Evolutionary conservation across 345 rosid genomes (phyloP), one percentile per base, ranked within the genome.

Genomic region (Atalantia buxifolia): DNA sequence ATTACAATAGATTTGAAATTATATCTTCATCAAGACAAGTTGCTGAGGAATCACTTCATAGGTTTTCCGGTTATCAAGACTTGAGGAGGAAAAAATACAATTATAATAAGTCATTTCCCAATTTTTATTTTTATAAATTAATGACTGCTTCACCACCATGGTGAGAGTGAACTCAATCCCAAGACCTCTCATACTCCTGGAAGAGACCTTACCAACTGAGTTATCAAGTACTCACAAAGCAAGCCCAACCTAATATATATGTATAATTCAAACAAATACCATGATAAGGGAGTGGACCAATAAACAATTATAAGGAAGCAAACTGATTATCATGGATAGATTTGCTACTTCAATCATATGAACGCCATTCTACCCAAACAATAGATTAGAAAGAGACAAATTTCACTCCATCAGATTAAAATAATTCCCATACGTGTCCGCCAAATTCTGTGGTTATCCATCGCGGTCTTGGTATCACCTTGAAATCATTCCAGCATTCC

Each of bases 401-500:
- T 6, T 72, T 56, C 63, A 38, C 38, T 60, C 64, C 4, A 33
- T 21, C 61, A 9, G 55, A 35, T 61, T 38, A 55, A 74, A n/a
- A 33, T 60, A 38, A 33, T 59, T 60, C 12, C 81, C 93, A 87
- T 91, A 93, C 98, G 83, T 87, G 92, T 80, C 99, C 98, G 64
- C 99, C 99, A 64, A 93, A 87, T 85, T 92, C 85, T 2, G 92
- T 92, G 61, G 96, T 92, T 74, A 92, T 87, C 98, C 99, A 95
- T 70, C 77, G 87, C 30, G 96, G 93, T 81, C 94, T 91, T 60
- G 99, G 97, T 64, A 69, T 80, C 72, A 93, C 96, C 27, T 83
- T 77, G 79, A 86, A 95, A 42, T 79, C 67, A 76, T 81, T 81
- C 93, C 86, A 84, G 86, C 99, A 95, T 21, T 79, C 87, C 74